Evolutionary conservation across 2,329 filamentous ascomycete species (phyloP).

Genomic region (Colletotrichum cordylinicola): DNA sequence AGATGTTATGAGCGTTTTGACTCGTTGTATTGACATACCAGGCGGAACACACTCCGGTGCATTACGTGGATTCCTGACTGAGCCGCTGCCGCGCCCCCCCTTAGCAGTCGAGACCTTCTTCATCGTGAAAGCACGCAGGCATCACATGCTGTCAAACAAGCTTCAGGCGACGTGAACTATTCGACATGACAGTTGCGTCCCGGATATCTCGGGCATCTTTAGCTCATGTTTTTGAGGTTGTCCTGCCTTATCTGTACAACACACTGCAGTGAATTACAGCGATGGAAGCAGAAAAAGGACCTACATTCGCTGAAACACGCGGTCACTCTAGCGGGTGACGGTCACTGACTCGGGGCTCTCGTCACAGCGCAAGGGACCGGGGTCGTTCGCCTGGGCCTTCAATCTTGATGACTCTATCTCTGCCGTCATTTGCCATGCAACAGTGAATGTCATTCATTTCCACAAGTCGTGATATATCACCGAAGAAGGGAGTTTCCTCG

Average conservation of each 20-base stretch:
- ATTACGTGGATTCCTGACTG: background rate
- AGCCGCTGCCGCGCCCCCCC: background rate
- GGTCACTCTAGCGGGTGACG: background rate
- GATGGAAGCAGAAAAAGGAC: background rate
- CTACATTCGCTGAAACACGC: constrained; percentile 10
- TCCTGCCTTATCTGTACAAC: background rate
- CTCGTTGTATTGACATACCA: background rate
- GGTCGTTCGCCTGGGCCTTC: background rate
- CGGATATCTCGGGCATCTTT: background rate
- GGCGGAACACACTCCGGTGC: background rate
- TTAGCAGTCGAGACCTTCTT: background rate
- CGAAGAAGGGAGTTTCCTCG: background rate
- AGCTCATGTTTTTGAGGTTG: background rate
- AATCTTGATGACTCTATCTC: background rate
- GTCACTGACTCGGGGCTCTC: constrained; percentile 2
- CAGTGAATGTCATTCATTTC: background rate
- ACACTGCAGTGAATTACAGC: background rate
- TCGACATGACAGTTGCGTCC: background rate
- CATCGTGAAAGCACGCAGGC: background rate
- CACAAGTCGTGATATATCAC: background rate
- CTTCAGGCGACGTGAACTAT: background rate
- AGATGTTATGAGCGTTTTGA: background rate
- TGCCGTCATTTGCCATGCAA: background rate
- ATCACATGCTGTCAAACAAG: background rate
- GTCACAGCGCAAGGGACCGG: background rate